Evolutionary conservation across 345 rosid species (phyloP).

Genomic region (Arabidopsis arenosa): DNA sequence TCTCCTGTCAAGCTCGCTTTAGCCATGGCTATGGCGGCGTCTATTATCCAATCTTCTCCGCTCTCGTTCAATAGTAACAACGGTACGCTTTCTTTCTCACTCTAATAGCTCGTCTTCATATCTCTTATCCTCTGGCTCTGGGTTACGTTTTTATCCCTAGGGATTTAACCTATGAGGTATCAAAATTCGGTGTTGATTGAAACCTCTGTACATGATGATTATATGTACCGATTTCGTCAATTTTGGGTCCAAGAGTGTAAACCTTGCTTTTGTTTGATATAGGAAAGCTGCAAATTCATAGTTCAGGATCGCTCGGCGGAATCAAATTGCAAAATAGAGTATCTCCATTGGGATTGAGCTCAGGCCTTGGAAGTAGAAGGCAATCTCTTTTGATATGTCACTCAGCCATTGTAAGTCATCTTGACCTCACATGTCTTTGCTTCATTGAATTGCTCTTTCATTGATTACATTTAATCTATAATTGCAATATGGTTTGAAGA

Average conservation of each 20-base stretch:
- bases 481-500: slow-evolving; percentile 7
- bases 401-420: slow-evolving; percentile 51
- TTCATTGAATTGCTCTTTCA: neutral
- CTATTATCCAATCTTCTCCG: slow-evolving; percentile 34
- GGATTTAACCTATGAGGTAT: neutral
- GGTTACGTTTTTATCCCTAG: neutral
- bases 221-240: neutral
- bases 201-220: neutral
- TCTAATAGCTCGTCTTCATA: neutral
- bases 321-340: slow-evolving; percentile 23
- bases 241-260: neutral
- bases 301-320: slow-evolving; percentile 26
- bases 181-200: neutral
- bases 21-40: slow-evolving; percentile 44
- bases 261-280: neutral
- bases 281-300: slow-evolving; percentile 32
- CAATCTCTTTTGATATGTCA: slow-evolving; percentile 46
- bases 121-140: neutral
- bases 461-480: neutral
- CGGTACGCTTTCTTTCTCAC: slow-evolving; percentile 25
- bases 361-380: slow-evolving; percentile 10
- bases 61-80: slow-evolving; percentile 17
- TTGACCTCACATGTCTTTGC: neutral
- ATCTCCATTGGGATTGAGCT: slow-evolving; percentile 33
- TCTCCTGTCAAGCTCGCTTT: slow-evolving; percentile 32